Percentiles rank a stretch among this genome's conserved stretches.
These are phyloP conservation scores for Triticum timopheevii DNA, from an alignment of 176 grass and related monocot species.

Conservation along the genomic window DNA sequence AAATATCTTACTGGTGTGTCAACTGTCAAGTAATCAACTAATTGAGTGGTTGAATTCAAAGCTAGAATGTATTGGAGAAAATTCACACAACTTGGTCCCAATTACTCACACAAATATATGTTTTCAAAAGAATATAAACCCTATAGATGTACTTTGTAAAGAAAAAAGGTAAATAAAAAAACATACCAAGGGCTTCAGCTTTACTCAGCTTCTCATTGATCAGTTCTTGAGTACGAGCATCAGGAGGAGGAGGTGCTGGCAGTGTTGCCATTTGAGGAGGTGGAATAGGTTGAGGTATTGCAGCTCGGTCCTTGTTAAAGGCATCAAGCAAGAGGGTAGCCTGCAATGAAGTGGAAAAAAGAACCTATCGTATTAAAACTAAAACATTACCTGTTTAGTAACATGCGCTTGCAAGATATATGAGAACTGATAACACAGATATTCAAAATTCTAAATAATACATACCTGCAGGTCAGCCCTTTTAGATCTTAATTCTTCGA, in stretches of 20 bases:
- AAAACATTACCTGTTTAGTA: background rate
- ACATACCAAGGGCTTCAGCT: constrained; percentile 91
- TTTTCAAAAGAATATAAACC: background rate
- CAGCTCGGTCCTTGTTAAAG: constrained; percentile 90
- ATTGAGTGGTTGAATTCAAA: background rate
- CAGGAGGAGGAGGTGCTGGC: constrained; percentile 40
- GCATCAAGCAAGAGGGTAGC: constrained; percentile 79
- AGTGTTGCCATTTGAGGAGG: constrained; percentile 45
- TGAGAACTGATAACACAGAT: background rate
- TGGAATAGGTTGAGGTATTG: constrained; percentile 52
- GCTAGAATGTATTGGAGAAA: background rate
- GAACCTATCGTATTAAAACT: background rate
- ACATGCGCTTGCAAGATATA: background rate
- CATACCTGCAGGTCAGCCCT: constrained; percentile 94
- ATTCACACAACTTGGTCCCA: background rate
- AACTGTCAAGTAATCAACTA: background rate
- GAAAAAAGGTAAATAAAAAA: background rate
- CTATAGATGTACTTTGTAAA: background rate
- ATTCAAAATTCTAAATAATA: constrained; percentile 29
- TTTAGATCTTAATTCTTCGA: constrained; percentile 81
- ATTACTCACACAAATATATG: background rate
- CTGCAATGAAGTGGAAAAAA: constrained; percentile 45
- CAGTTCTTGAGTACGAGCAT: constrained; percentile 92
- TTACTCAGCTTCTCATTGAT: constrained; percentile 97
- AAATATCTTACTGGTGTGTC: background rate